A percentile compares a stretch with the other conserved stretches of the same genome.
phyloP scores from a whole-genome alignment of 2,329 filamentous ascomycete species.

The Colletotrichum sidae region DNA sequence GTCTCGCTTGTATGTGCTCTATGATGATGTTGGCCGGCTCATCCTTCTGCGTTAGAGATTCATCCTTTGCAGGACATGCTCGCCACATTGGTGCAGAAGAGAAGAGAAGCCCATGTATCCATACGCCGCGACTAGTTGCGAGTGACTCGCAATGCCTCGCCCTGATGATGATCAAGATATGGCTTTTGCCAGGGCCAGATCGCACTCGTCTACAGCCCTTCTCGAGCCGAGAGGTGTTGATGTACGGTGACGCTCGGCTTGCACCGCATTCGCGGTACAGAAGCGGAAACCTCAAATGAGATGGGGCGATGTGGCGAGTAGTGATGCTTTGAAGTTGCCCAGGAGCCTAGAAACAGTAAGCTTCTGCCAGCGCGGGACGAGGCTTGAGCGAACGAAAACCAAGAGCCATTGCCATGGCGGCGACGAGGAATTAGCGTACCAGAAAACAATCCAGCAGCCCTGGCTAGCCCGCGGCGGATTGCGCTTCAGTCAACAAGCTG shows the following conservation, averaged over 20 bases:
- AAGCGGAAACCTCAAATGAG: neutral
- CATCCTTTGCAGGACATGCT: too few relatives aligned
- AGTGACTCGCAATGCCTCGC: too few relatives aligned
- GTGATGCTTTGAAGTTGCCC: neutral
- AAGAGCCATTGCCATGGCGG: neutral
- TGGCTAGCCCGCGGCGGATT: slow-evolving; percentile 19
- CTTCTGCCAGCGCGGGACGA: slow-evolving; percentile 21
- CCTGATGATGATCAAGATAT: too few relatives aligned
- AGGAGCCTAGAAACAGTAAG: slow-evolving; percentile 20
- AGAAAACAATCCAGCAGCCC: slow-evolving; percentile 10
- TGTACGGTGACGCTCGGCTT: too few relatives aligned
- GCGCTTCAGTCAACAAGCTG: slow-evolving; percentile 15
- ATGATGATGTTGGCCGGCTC: slow-evolving; percentile 10
- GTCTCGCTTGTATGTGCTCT: too few relatives aligned
- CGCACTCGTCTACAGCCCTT: too few relatives aligned
- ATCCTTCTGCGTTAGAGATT: neutral
- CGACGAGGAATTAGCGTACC: slow-evolving; percentile 24
- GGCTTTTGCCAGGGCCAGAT: too few relatives aligned
- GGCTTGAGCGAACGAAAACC: neutral
- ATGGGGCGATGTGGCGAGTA: neutral
- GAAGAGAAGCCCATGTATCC: too few relatives aligned
- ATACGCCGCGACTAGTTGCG: too few relatives aligned
- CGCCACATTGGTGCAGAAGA: too few relatives aligned
- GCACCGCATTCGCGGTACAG: too few relatives aligned
- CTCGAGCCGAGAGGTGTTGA: too few relatives aligned